phyloP scores from a whole-genome alignment of 2,329 filamentous ascomycete species.

The Cordyceps tenuipes region DNA sequence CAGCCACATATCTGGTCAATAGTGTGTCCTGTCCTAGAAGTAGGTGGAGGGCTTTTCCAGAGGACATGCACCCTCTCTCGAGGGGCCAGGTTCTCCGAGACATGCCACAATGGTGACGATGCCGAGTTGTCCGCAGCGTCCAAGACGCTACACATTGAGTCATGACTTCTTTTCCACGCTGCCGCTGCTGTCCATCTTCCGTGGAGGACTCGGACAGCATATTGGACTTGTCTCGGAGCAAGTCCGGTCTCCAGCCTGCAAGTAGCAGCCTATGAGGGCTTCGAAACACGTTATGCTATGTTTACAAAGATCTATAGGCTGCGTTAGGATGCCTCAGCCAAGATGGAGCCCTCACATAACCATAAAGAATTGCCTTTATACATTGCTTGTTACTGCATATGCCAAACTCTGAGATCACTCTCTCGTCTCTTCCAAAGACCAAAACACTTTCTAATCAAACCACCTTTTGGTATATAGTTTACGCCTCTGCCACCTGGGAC shows the following conservation, averaged over 20 bases:
- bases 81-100: background rate
- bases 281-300: too few species aligned
- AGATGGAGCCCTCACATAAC: background rate
- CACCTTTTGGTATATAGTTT: background rate
- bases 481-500: constrained; percentile 24
- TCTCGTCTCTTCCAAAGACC: background rate
- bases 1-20: background rate
- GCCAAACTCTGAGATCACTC: background rate
- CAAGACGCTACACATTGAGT: background rate
- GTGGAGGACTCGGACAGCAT: too few species aligned
- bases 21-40: background rate
- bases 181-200: too few species aligned
- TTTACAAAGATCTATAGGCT: too few species aligned
- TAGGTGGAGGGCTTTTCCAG: background rate
- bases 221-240: too few species aligned
- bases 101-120: background rate
- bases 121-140: background rate
- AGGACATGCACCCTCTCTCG: background rate
- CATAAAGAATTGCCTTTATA: background rate
- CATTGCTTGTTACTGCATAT: background rate
- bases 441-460: too few species aligned
- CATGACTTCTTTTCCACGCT: background rate
- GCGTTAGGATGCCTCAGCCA: too few species aligned
- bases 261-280: too few species aligned
- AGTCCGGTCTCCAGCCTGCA: too few species aligned